Base-by-base conservation (phyloP, 2,329 filamentous ascomycete genomes). In the Ophiocordyceps unilateralis region DNA sequence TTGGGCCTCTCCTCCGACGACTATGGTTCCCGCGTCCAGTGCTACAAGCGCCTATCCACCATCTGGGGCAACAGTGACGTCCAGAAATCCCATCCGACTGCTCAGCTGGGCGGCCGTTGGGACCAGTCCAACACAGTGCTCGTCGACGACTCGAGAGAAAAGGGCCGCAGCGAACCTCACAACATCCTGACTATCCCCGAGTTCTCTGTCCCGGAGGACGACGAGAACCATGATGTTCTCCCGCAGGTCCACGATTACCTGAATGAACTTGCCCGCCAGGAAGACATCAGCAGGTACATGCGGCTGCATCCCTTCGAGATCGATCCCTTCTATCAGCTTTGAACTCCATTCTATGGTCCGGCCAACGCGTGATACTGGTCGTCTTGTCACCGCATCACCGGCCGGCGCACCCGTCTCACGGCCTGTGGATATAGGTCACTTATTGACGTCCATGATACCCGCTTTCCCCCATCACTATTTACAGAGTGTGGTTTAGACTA, bases 51-150 rank as follows among this genome's bases (percentile, higher is more conserved):
- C 32, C 70, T 98, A 3, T 68, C 75, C 0, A 66, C 62, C 41
- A 62, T 95, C 0, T 98, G 91, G 91, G 53, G 52, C 12, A 62
- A 76, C 48, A 57, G 59, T 0, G 40, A 44, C 4, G 58, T 78
- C 20, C 57, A 55, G 45, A 54, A 47, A 8, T 62, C 64, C 28
- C 69, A 72, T 58, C 72, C 65, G n/a, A 56, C 54, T 28, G 57
- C 53, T 14, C 57, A 51, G 1, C 43, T 47, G 19, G 67, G 61
- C 21, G 59, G 54, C 14, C 52, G 58, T 12, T 96, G 87, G 82
- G 72, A 78, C 51, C 87, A 94, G 62, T 70, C 70, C 41, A 93
- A 96, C 59, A 96, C 91, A 0, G 71, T 96, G 7, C 68, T 98
- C 22, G 77, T 96, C 34, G 91, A 98, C 51, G 91, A 96, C 61